A percentile compares a stretch with the other conserved stretches of the same genome.
phyloP scores from a whole-genome alignment of 176 grass and related monocot species.

The Aegilops umbellulata region DNA sequence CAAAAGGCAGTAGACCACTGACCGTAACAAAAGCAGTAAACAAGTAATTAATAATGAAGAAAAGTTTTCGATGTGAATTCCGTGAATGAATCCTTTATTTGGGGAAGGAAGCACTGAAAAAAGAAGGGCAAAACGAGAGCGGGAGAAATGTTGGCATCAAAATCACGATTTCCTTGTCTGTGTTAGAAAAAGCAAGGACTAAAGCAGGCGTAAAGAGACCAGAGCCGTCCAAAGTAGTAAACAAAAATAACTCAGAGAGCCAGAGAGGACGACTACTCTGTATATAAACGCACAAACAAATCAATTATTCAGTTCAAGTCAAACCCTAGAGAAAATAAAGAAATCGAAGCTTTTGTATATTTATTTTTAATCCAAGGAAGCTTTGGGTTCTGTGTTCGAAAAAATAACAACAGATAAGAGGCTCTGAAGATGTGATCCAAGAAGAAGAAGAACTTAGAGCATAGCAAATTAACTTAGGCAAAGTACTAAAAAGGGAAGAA shows the following conservation, averaged over 20 bases:
- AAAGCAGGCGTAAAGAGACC: neutral
- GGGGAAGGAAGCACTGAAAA: constrained; percentile 23
- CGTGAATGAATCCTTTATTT: constrained; percentile 29
- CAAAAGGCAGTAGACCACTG: neutral
- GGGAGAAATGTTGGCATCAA: constrained; percentile 33
- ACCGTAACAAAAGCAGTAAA: neutral
- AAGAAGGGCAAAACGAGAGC: constrained; percentile 24
- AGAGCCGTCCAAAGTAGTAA: neutral
- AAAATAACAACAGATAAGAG: neutral
- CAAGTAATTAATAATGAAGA: neutral
- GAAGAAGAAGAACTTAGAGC: neutral
- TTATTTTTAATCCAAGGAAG: neutral
- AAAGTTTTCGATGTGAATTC: constrained; percentile 15
- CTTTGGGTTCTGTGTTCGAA: neutral
- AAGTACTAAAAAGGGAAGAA: neutral
- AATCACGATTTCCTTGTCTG: constrained; percentile 37
- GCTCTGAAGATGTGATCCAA: neutral
- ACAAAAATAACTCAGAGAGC: neutral
- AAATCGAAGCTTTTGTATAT: neutral
- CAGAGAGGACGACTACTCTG: neutral
- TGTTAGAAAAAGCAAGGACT: neutral
- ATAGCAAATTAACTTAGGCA: neutral
- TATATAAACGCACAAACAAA: neutral
- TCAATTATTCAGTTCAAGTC: constrained; percentile 35
- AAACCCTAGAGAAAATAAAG: neutral